Conservation (phyloP, 768 basidiomycete species). For the Pleurotus cornucopiae region DNA sequence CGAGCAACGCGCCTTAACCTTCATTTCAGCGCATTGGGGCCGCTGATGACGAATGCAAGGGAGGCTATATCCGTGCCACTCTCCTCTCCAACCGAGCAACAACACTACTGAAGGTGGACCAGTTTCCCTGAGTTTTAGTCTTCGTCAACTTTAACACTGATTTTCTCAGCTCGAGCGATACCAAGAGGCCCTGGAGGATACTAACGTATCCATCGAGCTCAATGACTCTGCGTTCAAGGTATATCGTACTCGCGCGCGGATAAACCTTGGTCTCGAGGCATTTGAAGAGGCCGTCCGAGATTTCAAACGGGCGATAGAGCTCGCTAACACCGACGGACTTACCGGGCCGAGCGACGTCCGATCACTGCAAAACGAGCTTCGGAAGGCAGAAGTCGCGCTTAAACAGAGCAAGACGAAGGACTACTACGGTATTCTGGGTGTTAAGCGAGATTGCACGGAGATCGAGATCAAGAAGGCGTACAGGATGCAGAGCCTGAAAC, state of each 20-base stretch:
- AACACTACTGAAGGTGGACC: constrained; percentile 64
- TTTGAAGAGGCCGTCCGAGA: constrained; percentile 70
- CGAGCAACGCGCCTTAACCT: not conserved
- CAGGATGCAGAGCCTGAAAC: constrained; percentile 78
- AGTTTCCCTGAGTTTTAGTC: too few relatives aligned
- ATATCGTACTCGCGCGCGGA: constrained; percentile 79
- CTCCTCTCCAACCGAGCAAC: constrained; percentile 83
- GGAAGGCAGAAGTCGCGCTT: constrained; percentile 76
- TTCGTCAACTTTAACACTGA: constrained; percentile 7
- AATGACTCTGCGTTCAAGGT: constrained; percentile 76
- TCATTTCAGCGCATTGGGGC: constrained; percentile 62
- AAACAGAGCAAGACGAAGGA: constrained; percentile 91
- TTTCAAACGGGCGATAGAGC: constrained; percentile 77
- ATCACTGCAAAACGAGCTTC: constrained; percentile 60
- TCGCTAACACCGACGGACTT: constrained; percentile 58
- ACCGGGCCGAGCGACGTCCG: constrained; percentile 51
- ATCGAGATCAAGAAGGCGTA: constrained; percentile 89
- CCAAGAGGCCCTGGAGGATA: constrained; percentile 69
- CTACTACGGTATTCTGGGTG: constrained; percentile 74
- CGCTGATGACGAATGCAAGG: constrained; percentile 65
- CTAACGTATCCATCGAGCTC: constrained; percentile 60
- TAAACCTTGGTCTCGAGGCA: constrained; percentile 68
- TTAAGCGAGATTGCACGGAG: constrained; percentile 59
- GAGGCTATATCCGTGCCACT: constrained; percentile 78
- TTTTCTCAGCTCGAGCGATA: constrained; percentile 51